phyloP scores from a whole-genome alignment of 805 yeast genomes.

The Wickerhamomyces mucosus region DNA sequence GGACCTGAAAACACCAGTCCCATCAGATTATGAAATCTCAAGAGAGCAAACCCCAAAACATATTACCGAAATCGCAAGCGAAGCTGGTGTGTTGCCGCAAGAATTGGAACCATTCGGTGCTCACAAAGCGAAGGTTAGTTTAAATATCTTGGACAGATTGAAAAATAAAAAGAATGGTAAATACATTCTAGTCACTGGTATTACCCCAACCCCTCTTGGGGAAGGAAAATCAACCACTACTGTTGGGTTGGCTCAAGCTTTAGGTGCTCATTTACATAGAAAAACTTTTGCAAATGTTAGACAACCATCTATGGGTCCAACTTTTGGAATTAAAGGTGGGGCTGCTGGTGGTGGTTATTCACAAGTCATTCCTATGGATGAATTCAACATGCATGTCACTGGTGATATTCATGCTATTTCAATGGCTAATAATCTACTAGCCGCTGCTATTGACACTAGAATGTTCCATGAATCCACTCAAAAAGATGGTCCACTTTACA shows the following conservation, averaged over 20 bases:
- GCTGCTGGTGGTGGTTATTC: slow-evolving; percentile 99
- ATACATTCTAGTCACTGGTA: slow-evolving; percentile 90
- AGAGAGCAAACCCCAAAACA: slow-evolving; percentile 83
- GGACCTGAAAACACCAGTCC: slow-evolving; percentile 56
- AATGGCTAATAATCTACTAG: slow-evolving; percentile 86
- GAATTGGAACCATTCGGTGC: slow-evolving; percentile 88
- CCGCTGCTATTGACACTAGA: slow-evolving; percentile 95
- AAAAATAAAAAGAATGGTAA: slow-evolving; percentile 59
- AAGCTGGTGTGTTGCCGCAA: slow-evolving; percentile 64
- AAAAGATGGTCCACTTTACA: slow-evolving; percentile 71
- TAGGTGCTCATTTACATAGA: slow-evolving; percentile 80
- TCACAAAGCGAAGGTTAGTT: slow-evolving; percentile 79
- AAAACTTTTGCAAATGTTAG: slow-evolving; percentile 90
- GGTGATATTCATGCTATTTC: slow-evolving; percentile 97
- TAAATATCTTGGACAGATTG: slow-evolving; percentile 63
- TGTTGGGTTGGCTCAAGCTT: slow-evolving; percentile 92
- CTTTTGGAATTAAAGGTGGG: slow-evolving; percentile 98
- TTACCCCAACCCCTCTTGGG: slow-evolving; percentile 96
- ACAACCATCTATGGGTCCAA: slow-evolving; percentile 98
- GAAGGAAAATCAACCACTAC: slow-evolving; percentile 98
- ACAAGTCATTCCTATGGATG: slow-evolving; percentile 98
- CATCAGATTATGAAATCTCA: slow-evolving; percentile 85
- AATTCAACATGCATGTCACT: slow-evolving; percentile 93
- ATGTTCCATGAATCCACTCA: slow-evolving; percentile 92
- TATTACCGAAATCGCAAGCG: slow-evolving; percentile 64